Evolutionary conservation across 2,329 filamentous ascomycete species (phyloP).

Genomic region (Ascochyta rabiei): DNA sequence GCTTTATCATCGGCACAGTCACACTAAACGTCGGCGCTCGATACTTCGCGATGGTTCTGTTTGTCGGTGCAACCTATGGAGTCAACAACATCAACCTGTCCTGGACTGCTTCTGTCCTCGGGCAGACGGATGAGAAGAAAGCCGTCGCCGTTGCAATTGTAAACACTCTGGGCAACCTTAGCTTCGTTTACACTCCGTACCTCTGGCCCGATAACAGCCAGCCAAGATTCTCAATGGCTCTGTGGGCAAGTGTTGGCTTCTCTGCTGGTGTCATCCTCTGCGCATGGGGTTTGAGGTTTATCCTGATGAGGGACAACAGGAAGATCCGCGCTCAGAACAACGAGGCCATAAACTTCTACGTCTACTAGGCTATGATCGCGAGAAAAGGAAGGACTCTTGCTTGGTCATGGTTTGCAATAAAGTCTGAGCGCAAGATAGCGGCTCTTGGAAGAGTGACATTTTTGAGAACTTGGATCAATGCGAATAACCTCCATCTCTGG

Average conservation of each 20-base stretch:
- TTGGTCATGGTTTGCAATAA: not conserved
- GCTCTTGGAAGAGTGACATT: not conserved
- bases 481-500: too few species aligned
- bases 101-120: slow-evolving; percentile 48
- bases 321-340: slow-evolving; percentile 23
- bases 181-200: slow-evolving; percentile 41
- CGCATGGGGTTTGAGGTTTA: slow-evolving; percentile 25
- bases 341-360: slow-evolving; percentile 30
- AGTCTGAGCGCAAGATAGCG: not conserved
- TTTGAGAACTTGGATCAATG: too few species aligned
- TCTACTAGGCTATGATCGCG: slow-evolving; percentile 13
- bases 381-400: not conserved
- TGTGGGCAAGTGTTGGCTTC: slow-evolving; percentile 23
- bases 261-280: slow-evolving; percentile 16
- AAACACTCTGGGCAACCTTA: slow-evolving; percentile 48
- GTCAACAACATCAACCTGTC: slow-evolving; percentile 45
- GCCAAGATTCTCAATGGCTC: slow-evolving; percentile 22
- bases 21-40: slow-evolving; percentile 38
- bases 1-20: slow-evolving; percentile 36
- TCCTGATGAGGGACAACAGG: slow-evolving; percentile 26
- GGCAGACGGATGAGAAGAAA: slow-evolving; percentile 51
- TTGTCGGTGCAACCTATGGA: slow-evolving; percentile 39
- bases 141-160: slow-evolving; percentile 49
- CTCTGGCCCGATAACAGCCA: slow-evolving; percentile 18
- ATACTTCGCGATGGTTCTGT: slow-evolving; percentile 41